Conservation (phyloP, 2,329 filamentous ascomycete genomes). For the Colletotrichum neosansevieriae region DNA sequence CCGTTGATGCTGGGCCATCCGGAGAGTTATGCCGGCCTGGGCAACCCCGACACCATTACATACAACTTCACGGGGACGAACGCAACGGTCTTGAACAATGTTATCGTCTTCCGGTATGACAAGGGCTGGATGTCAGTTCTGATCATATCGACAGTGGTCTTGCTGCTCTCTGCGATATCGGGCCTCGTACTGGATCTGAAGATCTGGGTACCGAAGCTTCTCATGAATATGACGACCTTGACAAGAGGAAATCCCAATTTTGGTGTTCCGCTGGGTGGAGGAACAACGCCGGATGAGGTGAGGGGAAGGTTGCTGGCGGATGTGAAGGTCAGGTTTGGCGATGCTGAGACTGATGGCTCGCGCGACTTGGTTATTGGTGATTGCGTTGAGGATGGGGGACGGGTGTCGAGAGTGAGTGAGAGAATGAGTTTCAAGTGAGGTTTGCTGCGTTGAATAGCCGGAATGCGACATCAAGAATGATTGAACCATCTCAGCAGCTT, state of each 20-base stretch:
- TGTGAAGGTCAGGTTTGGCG: constrained; percentile 17
- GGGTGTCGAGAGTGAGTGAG: not conserved
- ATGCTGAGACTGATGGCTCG: not conserved
- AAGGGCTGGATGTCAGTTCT: constrained; percentile 6
- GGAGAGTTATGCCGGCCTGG: not conserved
- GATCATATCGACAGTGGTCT: not conserved
- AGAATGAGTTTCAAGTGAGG: not conserved
- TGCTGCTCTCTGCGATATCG: not conserved
- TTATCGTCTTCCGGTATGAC: not conserved
- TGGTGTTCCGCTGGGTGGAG: constrained; percentile 1
- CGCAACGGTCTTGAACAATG: not conserved
- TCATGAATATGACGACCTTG: constrained; percentile 9
- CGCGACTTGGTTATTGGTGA: constrained; percentile 7
- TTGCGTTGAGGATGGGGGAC: constrained; percentile 7
- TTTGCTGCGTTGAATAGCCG: too few species aligned
- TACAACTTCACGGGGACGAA: not conserved
- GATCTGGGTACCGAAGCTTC: constrained; percentile 5
- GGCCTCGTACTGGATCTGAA: constrained; percentile 5
- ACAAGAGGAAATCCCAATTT: constrained; percentile 17
- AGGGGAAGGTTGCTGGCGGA: not conserved
- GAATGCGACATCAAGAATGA: too few species aligned
- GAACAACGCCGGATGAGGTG: constrained; percentile 7
- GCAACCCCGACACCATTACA: not conserved
- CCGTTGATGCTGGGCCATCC: constrained; percentile 4
- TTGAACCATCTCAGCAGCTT: too few species aligned